These are phyloP conservation scores for Yamadazyma dushanensis DNA, from an alignment of 1,139 yeast species.

Conservation along the genomic window DNA sequence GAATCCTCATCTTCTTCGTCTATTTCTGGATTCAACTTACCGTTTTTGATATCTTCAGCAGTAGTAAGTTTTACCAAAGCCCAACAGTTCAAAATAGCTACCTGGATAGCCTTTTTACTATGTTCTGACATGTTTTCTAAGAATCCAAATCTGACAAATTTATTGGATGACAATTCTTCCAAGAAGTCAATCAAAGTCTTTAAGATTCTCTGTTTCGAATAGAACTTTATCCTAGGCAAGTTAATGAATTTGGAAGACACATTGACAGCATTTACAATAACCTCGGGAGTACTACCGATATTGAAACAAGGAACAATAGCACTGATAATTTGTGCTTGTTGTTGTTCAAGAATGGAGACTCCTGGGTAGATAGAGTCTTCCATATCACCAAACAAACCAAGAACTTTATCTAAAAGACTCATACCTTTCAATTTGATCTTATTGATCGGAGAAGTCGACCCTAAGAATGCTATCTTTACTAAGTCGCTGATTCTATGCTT, in stretches of 20 bases:
- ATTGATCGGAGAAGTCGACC: constrained; percentile 72
- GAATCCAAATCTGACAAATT: constrained; percentile 42
- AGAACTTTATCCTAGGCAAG: constrained; percentile 45
- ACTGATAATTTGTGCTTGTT: constrained; percentile 90
- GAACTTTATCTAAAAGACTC: constrained; percentile 48
- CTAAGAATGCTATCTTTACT: constrained; percentile 79
- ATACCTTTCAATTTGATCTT: constrained; percentile 68
- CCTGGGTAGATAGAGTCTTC: constrained; percentile 76
- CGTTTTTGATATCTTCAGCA: constrained; percentile 21
- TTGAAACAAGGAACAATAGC: constrained; percentile 90
- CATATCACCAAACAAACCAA: constrained; percentile 53
- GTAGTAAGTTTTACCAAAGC: constrained; percentile 67
- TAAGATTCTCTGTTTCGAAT: constrained; percentile 62
- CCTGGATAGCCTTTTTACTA: constrained; percentile 64
- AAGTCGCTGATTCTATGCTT: constrained; percentile 63
- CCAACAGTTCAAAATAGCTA: constrained; percentile 85
- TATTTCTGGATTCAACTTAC: constrained; percentile 20
- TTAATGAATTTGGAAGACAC: constrained; percentile 77
- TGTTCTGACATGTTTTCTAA: constrained; percentile 47
- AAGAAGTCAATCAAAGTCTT: constrained; percentile 67
- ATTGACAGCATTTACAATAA: constrained; percentile 76
- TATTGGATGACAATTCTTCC: constrained; percentile 56
- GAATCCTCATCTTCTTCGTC: constrained; percentile 26
- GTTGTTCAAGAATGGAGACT: constrained; percentile 78
- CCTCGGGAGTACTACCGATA: constrained; percentile 66